These are phyloP conservation scores for Trichophyton rubrum DNA, from an alignment of 2,329 filamentous ascomycete species.

Conservation along the genomic window DNA sequence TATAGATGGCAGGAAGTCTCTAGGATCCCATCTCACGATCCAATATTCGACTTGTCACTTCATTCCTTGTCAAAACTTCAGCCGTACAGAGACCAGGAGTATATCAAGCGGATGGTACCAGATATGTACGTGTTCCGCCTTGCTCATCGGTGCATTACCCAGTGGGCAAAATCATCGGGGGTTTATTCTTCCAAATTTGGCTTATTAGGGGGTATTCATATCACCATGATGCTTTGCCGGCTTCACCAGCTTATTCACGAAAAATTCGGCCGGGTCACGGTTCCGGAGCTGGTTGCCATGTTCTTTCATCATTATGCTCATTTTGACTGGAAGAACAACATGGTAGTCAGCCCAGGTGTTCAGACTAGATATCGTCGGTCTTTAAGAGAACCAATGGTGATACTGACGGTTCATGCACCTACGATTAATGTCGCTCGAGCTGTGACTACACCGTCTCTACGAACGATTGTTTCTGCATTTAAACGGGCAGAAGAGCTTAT, in stretches of 20 bases:
- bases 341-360: slow-evolving; percentile 43
- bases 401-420: slow-evolving; percentile 51
- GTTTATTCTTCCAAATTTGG: slow-evolving; percentile 55
- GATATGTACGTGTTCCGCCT: slow-evolving; percentile 46
- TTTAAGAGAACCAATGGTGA: slow-evolving; percentile 47
- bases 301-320: slow-evolving; percentile 53
- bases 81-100: slow-evolving; percentile 49
- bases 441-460: slow-evolving; percentile 42
- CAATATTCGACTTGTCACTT: slow-evolving; percentile 44
- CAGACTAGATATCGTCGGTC: slow-evolving; percentile 40
- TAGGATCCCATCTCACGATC: slow-evolving; percentile 38
- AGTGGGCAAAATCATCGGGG: slow-evolving; percentile 50
- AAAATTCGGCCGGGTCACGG: slow-evolving; percentile 27
- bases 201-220: slow-evolving; percentile 52
- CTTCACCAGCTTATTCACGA: slow-evolving; percentile 45
- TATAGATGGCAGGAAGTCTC: slow-evolving; percentile 27
- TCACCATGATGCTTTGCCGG: slow-evolving; percentile 48
- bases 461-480: slow-evolving; percentile 42
- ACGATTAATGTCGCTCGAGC: slow-evolving; percentile 47
- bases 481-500: slow-evolving; percentile 35
- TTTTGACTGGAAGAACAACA: slow-evolving; percentile 46
- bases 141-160: slow-evolving; percentile 48
- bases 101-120: slow-evolving; percentile 48
- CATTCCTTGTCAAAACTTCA: slow-evolving; percentile 51
- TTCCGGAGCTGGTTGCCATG: slow-evolving; percentile 42